Evolutionary conservation across 108 stramenopile genomes (phyloP), one percentile per base, ranked within the genome.

Genomic region (Fragilaria crotonensis): DNA sequence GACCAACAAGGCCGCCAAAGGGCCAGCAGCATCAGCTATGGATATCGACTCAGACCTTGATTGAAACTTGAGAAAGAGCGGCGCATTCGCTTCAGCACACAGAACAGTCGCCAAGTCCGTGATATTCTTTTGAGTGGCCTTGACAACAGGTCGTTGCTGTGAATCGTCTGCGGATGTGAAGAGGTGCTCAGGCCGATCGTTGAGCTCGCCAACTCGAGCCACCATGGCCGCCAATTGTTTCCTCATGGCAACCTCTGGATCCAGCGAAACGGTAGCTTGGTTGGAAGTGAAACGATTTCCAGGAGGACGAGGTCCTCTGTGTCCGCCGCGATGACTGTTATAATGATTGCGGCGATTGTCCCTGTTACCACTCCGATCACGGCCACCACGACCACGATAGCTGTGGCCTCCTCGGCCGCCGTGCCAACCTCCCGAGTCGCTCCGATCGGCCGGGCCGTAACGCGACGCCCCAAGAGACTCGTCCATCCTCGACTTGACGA

Each of bases 201-300:
- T 25, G 26, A 21, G 54, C 11, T 33, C 18, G 20, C 83, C 83
- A 68, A 82, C 79, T 56, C 81, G 81, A 58, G 81, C 79, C 60
- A 89, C 77, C 77, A 89, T 80, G 25, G 83, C 80, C 2, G 73
- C 66, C 14, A 89, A 53, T 27, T 84, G 79, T 46, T 66, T 70
- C 55, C 76, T 46, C 64, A 81, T 69, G 29, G 62, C 71, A 20
- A 48, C 46, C 44, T 85, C 62, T 7, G 82, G 84, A 75, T 85
- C 83, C 5, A 79, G 71, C 18, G 57, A 49, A 29, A 65, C 63
- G 20, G 73, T 59, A 11, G 60, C 32, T 22, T 27, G 51, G 5
- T 23, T 46, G 28, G 55, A 54, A 11, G 45, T 59, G 60, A 85
- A 83, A n/a, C 87, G 84, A 70, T 86, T 90, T 50, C 75, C 71